Evolutionary conservation across 768 basidiomycete genomes (phyloP).

Genomic region (Suillus sp.): DNA sequence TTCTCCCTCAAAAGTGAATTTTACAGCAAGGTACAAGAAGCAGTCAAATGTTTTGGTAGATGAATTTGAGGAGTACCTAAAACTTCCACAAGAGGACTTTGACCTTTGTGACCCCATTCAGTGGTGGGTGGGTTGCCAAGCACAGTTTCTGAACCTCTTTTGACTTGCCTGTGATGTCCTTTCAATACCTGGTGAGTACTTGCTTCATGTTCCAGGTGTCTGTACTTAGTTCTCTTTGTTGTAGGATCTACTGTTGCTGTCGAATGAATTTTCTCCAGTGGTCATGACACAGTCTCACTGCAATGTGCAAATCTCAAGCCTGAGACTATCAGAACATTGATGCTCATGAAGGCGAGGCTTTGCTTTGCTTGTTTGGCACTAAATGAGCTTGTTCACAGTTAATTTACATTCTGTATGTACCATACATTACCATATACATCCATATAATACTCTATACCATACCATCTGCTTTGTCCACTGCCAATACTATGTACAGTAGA

Average conservation of each 20-base stretch:
- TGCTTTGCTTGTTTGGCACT: no score
- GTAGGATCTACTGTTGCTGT: neutral
- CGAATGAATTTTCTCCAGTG: neutral
- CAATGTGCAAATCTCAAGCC: neutral
- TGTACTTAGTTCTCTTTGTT: neutral
- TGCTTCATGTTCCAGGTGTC: neutral
- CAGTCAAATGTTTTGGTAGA: neutral
- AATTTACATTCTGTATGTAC: no score
- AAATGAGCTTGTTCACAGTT: no score
- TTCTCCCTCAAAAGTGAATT: neutral
- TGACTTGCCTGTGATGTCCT: neutral
- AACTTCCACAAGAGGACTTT: neutral
- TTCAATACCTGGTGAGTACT: slow-evolving; percentile 3
- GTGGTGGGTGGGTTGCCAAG: neutral
- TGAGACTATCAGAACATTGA: neutral
- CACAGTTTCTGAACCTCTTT: neutral
- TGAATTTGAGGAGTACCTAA: neutral
- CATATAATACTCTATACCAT: no score
- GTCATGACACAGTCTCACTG: neutral
- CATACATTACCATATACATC: no score
- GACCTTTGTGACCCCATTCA: neutral
- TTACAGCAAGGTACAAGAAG: neutral
- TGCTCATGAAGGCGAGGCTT: neutral
- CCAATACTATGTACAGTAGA: no score
- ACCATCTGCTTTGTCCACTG: no score